phyloP scores from a whole-genome alignment of 148 eudicot genomes.

The Simmondsia chinensis region DNA sequence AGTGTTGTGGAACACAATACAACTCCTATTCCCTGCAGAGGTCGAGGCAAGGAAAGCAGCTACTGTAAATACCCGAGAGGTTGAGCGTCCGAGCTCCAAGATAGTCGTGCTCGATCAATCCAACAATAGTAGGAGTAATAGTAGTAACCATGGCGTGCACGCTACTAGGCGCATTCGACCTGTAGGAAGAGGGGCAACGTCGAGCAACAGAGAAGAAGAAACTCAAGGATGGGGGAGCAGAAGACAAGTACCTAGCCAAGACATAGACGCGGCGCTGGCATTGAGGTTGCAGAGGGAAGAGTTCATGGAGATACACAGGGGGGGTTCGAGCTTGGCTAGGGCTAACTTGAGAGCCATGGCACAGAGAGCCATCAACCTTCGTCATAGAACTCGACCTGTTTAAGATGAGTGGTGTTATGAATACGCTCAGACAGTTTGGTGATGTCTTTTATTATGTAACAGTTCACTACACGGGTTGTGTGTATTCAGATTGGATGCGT shows the following conservation, averaged over 20 bases:
- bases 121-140: neutral
- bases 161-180: conserved; percentile 10
- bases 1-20: conserved; percentile 98
- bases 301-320: conserved; percentile 42
- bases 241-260: conserved; percentile 37
- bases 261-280: conserved; percentile 55
- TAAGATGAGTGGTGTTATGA: no score
- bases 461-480: no score
- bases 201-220: conserved; percentile 12
- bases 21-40: conserved; percentile 85
- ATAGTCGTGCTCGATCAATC: no score
- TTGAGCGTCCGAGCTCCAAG: conserved; percentile 14
- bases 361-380: conserved; percentile 39
- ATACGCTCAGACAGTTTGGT: no score
- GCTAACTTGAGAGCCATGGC: conserved; percentile 79
- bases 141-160: conserved; percentile 3
- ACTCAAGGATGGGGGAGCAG: conserved; percentile 22
- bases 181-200: conserved; percentile 7
- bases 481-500: no score
- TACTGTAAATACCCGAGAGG: conserved; percentile 16
- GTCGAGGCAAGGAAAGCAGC: conserved; percentile 65
- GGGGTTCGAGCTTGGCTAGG: conserved; percentile 42
- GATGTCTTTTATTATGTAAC: no score
- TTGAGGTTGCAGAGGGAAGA: conserved; percentile 61
- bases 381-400: conserved; percentile 20